phyloP scores from a whole-genome alignment of 768 basidiomycete genomes.

The Strobilomyces confusus region DNA sequence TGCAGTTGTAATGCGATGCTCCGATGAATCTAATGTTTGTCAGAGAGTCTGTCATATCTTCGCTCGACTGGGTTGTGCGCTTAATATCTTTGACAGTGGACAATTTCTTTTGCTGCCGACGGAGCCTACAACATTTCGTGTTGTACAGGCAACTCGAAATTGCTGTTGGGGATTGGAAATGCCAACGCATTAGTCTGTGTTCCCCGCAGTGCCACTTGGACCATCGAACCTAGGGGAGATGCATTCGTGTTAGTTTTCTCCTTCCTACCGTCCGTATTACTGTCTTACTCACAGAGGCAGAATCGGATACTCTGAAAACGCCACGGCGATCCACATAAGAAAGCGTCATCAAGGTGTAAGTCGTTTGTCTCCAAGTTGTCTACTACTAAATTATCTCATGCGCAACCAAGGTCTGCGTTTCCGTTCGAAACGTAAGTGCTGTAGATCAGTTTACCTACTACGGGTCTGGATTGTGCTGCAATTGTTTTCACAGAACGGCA shows the following conservation, averaged over 20 bases:
- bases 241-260: neutral
- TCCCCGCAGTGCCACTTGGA: neutral
- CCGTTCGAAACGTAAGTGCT: slow-evolving; percentile 2
- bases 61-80: neutral
- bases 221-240: neutral
- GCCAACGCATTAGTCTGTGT: neutral
- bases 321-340: too few species aligned
- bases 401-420: neutral
- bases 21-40: neutral
- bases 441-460: neutral
- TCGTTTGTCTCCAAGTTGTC: too few species aligned
- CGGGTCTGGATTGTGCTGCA: neutral
- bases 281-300: too few species aligned
- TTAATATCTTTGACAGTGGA: neutral
- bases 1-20: neutral
- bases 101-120: neutral
- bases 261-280: neutral
- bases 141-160: neutral
- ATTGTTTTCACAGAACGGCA: neutral
- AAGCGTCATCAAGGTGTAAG: too few species aligned
- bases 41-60: neutral
- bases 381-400: too few species aligned
- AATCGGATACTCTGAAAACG: too few species aligned
- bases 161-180: neutral
- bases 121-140: neutral